A percentile compares a stretch with the other conserved stretches of the same genome.
Evolutionary conservation across 129 eudicot genomes (phyloP).

Genomic region (Daucus carota): DH1_v3.0 NC_030387.2:26865001-26865500

Average conservation of each 20-base stretch:
- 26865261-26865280: slow-evolving; percentile 51
- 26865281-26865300: slow-evolving; percentile 58
- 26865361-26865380: slow-evolving; percentile 51
- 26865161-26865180: slow-evolving; percentile 54
- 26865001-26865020: not conserved
- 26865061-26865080: not conserved
- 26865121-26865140: slow-evolving; percentile 33
- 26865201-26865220: slow-evolving; percentile 75
- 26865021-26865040: not conserved
- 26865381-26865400: slow-evolving; percentile 84
- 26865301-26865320: slow-evolving; percentile 78
- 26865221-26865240: slow-evolving; percentile 93
- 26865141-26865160: slow-evolving; percentile 57
- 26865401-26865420: slow-evolving; percentile 9
- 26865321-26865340: slow-evolving; percentile 91
- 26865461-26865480: slow-evolving; percentile 11
- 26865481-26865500: slow-evolving; percentile 90
- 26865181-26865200: slow-evolving; percentile 78
- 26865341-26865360: slow-evolving; percentile 67
- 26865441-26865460: not conserved
- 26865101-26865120: not conserved
- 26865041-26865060: not conserved
- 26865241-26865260: slow-evolving; percentile 68
- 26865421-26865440: not conserved
- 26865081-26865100: not conserved